Base-by-base conservation (phyloP, 164 flowering plant genomes). In the Dillenia suffruticosa region DNA sequence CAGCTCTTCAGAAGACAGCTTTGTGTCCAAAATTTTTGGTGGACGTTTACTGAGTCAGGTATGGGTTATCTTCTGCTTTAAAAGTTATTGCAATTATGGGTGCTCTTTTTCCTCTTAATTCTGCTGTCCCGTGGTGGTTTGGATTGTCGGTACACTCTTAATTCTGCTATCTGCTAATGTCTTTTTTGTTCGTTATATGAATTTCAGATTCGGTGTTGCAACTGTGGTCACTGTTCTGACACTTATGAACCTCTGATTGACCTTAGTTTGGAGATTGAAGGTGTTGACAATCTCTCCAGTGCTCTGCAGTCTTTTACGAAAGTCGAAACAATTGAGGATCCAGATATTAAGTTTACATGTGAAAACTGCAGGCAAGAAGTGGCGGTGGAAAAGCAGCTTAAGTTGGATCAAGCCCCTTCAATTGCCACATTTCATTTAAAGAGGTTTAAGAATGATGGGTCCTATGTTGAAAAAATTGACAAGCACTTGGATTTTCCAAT, bases 181-280 rank as follows among this genome's bases (percentile, higher is more conserved):
- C 32, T 9, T 17, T 63, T 12, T 12, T 8, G 49, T 61, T 52
- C n/a, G n/a, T 58, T 68, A 14, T 56, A 12, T 58, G 12, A 43
- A 48, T 81, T 74, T 75, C 85, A 95, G 99, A 76, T 95, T 22
- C 74, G 68, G 44, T 95, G 99, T 65, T 81, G 89, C 74, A 79
- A 75, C 17, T 95, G 99, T 69, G 82, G 78, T 46, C 87, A 85
- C 68, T 64, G 66, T 62, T 91, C 97, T 10, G 81, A 82, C 63
- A 88, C 88, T 26, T 79, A 72, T 70, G 99, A 95, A 76, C 80
- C 95, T 10, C 59, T 79, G 44, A 72, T 77, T 63, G 92, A 88
- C 69, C 63, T 91, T 63, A 95, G 99, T 73, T 81, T 95, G 82
- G 97, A 85, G 77, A 92, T 91, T 61, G 88, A 85, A 46, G 83